phyloP scores from a whole-genome alignment of 2,329 filamentous ascomycete species.

The Rugonectria rugulosa region DNA sequence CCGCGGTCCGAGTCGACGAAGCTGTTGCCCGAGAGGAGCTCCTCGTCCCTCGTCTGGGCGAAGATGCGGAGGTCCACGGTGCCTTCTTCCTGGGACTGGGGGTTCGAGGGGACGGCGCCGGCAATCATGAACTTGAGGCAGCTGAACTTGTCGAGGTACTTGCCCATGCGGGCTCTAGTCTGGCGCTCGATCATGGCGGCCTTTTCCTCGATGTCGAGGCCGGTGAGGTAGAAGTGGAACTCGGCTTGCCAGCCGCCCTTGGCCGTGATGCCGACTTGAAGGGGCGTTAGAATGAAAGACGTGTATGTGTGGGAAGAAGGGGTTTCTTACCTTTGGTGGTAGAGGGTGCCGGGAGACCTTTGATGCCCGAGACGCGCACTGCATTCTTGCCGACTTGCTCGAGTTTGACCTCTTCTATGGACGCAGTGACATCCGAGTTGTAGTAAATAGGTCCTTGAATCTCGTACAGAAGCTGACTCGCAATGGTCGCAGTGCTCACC shows the following conservation, averaged over 20 bases:
- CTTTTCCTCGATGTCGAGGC: constrained; percentile 51
- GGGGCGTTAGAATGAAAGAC: not conserved
- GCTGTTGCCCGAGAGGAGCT: constrained; percentile 31
- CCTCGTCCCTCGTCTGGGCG: constrained; percentile 52
- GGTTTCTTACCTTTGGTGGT: constrained; percentile 39
- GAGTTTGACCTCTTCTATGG: constrained; percentile 50
- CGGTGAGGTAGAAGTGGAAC: constrained; percentile 50
- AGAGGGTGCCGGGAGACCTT: constrained; percentile 41
- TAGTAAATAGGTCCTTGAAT: constrained; percentile 51
- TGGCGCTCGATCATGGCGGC: constrained; percentile 50
- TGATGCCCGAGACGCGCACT: constrained; percentile 44
- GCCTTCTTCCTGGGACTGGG: constrained; percentile 50
- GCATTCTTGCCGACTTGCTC: constrained; percentile 50
- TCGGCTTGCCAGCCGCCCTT: constrained; percentile 53
- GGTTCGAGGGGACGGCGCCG: constrained; percentile 48
- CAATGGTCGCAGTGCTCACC: constrained; percentile 31
- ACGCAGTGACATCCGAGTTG: constrained; percentile 51
- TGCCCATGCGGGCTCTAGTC: constrained; percentile 39
- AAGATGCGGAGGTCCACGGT: constrained; percentile 56
- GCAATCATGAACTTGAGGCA: constrained; percentile 43
- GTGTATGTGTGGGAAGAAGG: no score
- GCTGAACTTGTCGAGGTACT: constrained; percentile 45
- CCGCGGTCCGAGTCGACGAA: constrained; percentile 45
- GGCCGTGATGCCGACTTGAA: constrained; percentile 48
- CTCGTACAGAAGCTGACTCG: constrained; percentile 50